Percentiles rank a stretch among this genome's conserved stretches.
phyloP scores from a whole-genome alignment of 129 eudicot species.

The Flaveria ramosissima region DNA sequence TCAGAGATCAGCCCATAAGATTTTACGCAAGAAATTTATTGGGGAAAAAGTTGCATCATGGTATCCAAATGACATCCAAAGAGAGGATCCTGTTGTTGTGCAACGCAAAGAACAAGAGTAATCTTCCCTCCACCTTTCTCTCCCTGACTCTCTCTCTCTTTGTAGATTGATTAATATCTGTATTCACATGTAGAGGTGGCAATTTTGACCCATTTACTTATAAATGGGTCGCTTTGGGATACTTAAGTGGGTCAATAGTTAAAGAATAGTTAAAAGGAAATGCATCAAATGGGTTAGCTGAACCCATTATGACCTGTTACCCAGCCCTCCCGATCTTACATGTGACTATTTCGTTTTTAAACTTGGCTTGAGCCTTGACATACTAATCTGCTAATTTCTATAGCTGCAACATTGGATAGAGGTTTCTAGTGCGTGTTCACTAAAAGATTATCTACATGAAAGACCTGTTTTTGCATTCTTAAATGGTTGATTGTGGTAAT shows the following conservation, averaged over 20 bases:
- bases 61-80: constrained; percentile 76
- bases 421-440: background rate
- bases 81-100: constrained; percentile 71
- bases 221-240: background rate
- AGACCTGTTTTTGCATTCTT: constrained; percentile 1
- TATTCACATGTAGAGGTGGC: constrained; percentile 2
- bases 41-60: constrained; percentile 83
- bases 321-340: background rate
- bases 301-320: background rate
- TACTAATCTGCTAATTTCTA: background rate
- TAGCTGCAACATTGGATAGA: background rate
- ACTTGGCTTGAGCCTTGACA: background rate
- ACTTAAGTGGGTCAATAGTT: background rate
- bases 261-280: constrained; percentile 12
- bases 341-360: background rate
- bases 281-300: background rate
- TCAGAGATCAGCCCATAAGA: constrained; percentile 79
- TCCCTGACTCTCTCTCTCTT: constrained; percentile 11
- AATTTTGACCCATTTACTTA: background rate
- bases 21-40: constrained; percentile 81
- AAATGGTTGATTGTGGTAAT: constrained; percentile 3
- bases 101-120: constrained; percentile 71
- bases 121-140: constrained; percentile 27
- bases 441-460: background rate
- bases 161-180: background rate